A percentile compares a stretch with the other conserved stretches of the same genome.
Conservation (phyloP, 768 basidiomycete species). For the Mycena indigotica region DNA sequence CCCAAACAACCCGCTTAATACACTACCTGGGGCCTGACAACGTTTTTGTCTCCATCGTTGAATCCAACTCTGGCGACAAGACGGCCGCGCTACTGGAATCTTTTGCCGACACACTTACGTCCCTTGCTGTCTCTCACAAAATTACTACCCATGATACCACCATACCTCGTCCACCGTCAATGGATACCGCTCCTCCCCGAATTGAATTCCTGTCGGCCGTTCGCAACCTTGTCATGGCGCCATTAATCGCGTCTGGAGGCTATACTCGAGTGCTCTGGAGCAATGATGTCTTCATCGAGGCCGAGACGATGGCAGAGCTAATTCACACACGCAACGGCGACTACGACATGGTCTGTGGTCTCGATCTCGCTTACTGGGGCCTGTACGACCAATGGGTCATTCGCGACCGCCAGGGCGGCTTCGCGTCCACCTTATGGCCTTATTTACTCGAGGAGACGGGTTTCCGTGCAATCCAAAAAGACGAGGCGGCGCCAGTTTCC, state of each 20-base stretch:
- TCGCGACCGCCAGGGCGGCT: slow-evolving; percentile 34
- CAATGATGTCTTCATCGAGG: slow-evolving; percentile 45
- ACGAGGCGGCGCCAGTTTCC: slow-evolving; percentile 44
- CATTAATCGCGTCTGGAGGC: slow-evolving; percentile 37
- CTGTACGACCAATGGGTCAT: slow-evolving; percentile 41
- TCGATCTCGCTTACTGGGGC: slow-evolving; percentile 42
- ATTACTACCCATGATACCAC: slow-evolving; percentile 33
- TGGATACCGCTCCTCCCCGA: slow-evolving; percentile 32
- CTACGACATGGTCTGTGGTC: slow-evolving; percentile 46
- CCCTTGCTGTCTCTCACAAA: slow-evolving; percentile 29
- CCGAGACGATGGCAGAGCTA: slow-evolving; percentile 42
- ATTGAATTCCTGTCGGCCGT: slow-evolving; percentile 40
- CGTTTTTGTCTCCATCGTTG: slow-evolving; percentile 28
- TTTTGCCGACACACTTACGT: slow-evolving; percentile 28
- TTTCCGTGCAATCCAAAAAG: slow-evolving; percentile 34
- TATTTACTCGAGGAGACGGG: slow-evolving; percentile 42
- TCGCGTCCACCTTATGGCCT: slow-evolving; percentile 36
- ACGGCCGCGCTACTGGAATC: slow-evolving; percentile 32
- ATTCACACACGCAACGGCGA: slow-evolving; percentile 39
- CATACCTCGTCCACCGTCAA: slow-evolving; percentile 26
- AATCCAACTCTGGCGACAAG: slow-evolving; percentile 36
- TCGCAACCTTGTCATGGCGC: slow-evolving; percentile 45
- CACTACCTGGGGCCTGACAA: slow-evolving; percentile 43
- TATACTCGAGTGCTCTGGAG: slow-evolving; percentile 44
- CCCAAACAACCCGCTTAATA: slow-evolving; percentile 36